Conservation (phyloP, 768 basidiomycete species). For the Lactarius evosmus region DNA sequence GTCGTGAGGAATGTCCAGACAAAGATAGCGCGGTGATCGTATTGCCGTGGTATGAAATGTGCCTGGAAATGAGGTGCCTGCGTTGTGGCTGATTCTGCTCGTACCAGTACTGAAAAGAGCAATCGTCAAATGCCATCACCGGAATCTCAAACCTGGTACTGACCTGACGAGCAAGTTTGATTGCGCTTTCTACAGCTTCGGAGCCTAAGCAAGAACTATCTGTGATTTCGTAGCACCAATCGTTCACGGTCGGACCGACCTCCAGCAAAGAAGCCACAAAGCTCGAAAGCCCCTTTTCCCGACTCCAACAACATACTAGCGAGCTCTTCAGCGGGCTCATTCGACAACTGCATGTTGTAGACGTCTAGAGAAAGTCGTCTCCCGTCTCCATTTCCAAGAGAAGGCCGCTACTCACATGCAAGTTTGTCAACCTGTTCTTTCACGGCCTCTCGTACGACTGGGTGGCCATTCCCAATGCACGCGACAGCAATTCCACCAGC, state of each 20-base stretch:
- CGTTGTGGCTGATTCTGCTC: constrained; percentile 69
- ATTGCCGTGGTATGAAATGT: constrained; percentile 84
- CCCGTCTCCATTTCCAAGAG: not conserved
- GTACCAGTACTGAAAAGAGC: constrained; percentile 53
- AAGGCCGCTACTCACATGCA: constrained; percentile 51
- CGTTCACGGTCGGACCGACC: constrained; percentile 41
- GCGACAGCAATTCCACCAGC: constrained; percentile 84
- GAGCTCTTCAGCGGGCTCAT: constrained; percentile 75
- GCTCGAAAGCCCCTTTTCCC: constrained; percentile 70
- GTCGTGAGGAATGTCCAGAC: constrained; percentile 61
- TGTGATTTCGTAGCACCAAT: not conserved
- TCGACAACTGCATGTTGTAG: constrained; percentile 84
- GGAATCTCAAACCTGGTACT: constrained; percentile 14
- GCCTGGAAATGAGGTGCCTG: constrained; percentile 72
- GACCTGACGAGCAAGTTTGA: constrained; percentile 80
- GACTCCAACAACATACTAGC: constrained; percentile 62
- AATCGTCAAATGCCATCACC: constrained; percentile 6
- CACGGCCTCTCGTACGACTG: constrained; percentile 66
- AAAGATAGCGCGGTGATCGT: constrained; percentile 69
- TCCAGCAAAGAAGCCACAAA: constrained; percentile 71
- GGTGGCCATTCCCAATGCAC: constrained; percentile 73
- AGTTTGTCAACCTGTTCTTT: constrained; percentile 79
- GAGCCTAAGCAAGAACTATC: constrained; percentile 49
- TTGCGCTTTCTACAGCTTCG: constrained; percentile 83
- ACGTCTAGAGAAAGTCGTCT: constrained; percentile 51